Evolutionary conservation across 805 yeast species (phyloP), one percentile per base, ranked within the genome.

Genomic region (Metschnikowia borealis): DNA sequence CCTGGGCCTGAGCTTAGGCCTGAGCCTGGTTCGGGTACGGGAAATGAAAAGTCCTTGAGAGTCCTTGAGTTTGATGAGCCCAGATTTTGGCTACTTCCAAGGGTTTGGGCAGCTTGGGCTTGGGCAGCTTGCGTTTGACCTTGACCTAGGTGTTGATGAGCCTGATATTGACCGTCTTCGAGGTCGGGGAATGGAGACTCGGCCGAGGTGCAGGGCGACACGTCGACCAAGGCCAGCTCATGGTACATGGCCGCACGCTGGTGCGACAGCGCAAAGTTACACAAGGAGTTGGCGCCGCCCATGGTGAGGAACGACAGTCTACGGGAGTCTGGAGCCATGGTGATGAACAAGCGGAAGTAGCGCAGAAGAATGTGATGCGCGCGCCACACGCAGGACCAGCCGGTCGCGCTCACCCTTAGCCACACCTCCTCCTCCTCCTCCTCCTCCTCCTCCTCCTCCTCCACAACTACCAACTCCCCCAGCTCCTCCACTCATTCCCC

Each of bases 201-300:
- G 14, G 39, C 35, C 15, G 52, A 49, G 1, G 60, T 56, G 49
- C 60, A 55, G 2, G 60, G 60, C 23, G 60, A 56, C n/a, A 52
- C 44, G n/a, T 44, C 46, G 13, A 36, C 39, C 39, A 35, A 32
- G 13, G 37, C 36, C 45, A 31, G 45, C 37, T 41, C 45, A 3
- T 18, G 36, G 44, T 51, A 53, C 8, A 46, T 34, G 53, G 69
- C 76, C 2, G 76, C 74, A 46, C 77, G 53, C 20, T 62, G 57
- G 54, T 67, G 69, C 11, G 76, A 69, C 5, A 73, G 66, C 14
- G 75, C 75, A 54, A 73, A 73, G 50, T 71, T 71, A 55, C 55
- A 57, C 42, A 73, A 37, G 11, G 45, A 33, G n/a, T 42, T 23
- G 7, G 20, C 29, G 38, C 45, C 45, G 8, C 45, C 45, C 14